Evolutionary conservation across 768 basidiomycete genomes (phyloP).

Genomic region (Trichaptum fuscoviolaceum): DNA sequence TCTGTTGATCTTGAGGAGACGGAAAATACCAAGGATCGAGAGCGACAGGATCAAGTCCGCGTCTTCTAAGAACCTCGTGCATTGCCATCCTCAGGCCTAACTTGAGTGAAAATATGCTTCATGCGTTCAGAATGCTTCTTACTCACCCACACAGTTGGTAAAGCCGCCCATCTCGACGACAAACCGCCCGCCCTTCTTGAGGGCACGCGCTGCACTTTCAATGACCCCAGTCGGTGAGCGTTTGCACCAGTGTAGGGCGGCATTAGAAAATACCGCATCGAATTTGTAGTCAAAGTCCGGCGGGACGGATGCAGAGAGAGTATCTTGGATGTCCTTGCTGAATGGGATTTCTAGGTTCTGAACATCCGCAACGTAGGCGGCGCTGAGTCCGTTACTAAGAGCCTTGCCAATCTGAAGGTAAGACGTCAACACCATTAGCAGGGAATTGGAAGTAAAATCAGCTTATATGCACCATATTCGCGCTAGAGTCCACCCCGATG

Average conservation of each 20-base stretch:
- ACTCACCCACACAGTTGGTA: conserved; percentile 61
- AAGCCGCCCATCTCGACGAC: conserved; percentile 77
- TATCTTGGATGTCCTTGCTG: background rate
- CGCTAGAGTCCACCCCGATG: conserved; percentile 65
- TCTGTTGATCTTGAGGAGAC: conserved; percentile 57
- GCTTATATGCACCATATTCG: conserved; percentile 55
- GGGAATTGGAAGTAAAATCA: background rate
- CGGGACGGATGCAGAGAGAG: conserved; percentile 28
- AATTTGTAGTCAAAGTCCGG: conserved; percentile 36
- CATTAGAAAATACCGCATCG: conserved; percentile 78
- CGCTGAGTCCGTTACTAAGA: conserved; percentile 36
- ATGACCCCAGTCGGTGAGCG: conserved; percentile 62
- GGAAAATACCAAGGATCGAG: conserved; percentile 88
- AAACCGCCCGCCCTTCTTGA: conserved; percentile 69
- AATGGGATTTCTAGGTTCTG: conserved; percentile 28
- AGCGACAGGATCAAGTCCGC: conserved; percentile 51
- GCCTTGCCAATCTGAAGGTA: conserved; percentile 48
- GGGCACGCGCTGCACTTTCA: conserved; percentile 46
- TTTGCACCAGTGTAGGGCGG: conserved; percentile 85
- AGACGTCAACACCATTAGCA: background rate
- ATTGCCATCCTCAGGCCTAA: conserved; percentile 58
- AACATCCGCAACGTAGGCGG: conserved; percentile 49
- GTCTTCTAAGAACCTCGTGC: conserved; percentile 43
- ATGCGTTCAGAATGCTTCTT: background rate
- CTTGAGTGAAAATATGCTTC: conserved; percentile 5